Evolutionary conservation across 1,284 basidiomycete genomes (phyloP).

Genomic region (Cronartium quercuum): DNA sequence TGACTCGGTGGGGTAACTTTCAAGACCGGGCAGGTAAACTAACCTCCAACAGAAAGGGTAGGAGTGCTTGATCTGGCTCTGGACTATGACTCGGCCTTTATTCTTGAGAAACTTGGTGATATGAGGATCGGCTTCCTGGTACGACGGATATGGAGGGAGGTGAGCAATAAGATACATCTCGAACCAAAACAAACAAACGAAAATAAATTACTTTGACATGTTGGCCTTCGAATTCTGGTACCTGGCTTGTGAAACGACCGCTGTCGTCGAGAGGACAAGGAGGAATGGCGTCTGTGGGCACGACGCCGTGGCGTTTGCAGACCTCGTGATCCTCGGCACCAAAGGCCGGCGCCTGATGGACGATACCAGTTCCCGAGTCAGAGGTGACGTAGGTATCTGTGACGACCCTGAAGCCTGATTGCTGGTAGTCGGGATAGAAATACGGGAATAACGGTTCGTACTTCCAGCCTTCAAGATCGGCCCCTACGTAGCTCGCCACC

Average conservation of each 20-base stretch:
- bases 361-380: constrained; percentile 91
- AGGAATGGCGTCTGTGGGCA: constrained; percentile 80
- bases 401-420: constrained; percentile 83
- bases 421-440: constrained; percentile 89
- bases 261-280: constrained; percentile 91
- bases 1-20: background rate
- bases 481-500: constrained; percentile 74
- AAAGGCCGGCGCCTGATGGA: constrained; percentile 97
- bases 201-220: constrained; percentile 69
- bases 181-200: constrained; percentile 3
- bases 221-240: constrained; percentile 81
- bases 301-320: constrained; percentile 72
- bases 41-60: constrained; percentile 98
- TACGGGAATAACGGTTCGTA: constrained; percentile 95
- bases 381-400: constrained; percentile 90
- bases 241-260: constrained; percentile 80
- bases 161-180: background rate
- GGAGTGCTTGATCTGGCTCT: constrained; percentile 77
- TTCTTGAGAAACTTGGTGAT: constrained; percentile 89
- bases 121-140: constrained; percentile 79
- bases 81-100: constrained; percentile 79
- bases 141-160: background rate
- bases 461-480: constrained; percentile 91
- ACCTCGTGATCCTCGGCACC: constrained; percentile 99
- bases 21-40: constrained; percentile 39